Evolutionary conservation across 2,329 filamentous ascomycete species (phyloP).

Genomic region (Dactylellina sp.): DNA sequence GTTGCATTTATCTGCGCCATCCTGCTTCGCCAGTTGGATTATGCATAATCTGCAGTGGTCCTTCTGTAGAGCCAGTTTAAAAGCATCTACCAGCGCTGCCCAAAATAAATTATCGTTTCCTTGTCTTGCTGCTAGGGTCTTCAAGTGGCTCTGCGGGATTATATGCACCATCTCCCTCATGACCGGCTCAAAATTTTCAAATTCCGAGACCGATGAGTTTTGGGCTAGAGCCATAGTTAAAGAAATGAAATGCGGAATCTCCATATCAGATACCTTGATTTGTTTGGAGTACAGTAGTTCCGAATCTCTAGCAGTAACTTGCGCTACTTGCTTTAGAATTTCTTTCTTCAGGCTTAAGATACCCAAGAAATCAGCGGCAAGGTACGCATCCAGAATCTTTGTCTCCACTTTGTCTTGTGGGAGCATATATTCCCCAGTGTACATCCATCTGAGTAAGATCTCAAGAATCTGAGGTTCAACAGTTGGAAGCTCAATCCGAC

Average conservation of each 20-base stretch:
- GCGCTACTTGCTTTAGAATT: not conserved
- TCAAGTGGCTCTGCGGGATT: not conserved
- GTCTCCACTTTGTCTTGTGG: constrained; percentile 5
- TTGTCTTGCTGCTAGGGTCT: not conserved
- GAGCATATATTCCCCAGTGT: constrained; percentile 1
- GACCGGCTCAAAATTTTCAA: not conserved
- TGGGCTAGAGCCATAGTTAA: not conserved
- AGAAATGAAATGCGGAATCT: not conserved
- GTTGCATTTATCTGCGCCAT: not conserved
- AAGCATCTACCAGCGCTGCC: not conserved
- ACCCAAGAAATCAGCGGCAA: constrained; percentile 16
- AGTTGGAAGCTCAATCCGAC: constrained; percentile 5
- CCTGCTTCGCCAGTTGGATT: not conserved
- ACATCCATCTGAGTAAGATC: constrained; percentile 24
- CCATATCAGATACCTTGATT: not conserved
- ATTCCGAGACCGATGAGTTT: not conserved
- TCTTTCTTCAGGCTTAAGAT: constrained; percentile 8
- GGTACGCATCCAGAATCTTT: constrained; percentile 11
- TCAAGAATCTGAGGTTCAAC: constrained; percentile 16
- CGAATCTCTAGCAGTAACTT: not conserved
- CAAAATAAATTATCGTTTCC: constrained; percentile 3
- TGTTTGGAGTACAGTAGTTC: not conserved
- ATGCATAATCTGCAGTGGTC: not conserved
- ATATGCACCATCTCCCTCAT: not conserved
- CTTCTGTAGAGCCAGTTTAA: not conserved